Evolutionary conservation across 768 basidiomycete genomes (phyloP).

Genomic region (Leccinum aurantiacum): DNA sequence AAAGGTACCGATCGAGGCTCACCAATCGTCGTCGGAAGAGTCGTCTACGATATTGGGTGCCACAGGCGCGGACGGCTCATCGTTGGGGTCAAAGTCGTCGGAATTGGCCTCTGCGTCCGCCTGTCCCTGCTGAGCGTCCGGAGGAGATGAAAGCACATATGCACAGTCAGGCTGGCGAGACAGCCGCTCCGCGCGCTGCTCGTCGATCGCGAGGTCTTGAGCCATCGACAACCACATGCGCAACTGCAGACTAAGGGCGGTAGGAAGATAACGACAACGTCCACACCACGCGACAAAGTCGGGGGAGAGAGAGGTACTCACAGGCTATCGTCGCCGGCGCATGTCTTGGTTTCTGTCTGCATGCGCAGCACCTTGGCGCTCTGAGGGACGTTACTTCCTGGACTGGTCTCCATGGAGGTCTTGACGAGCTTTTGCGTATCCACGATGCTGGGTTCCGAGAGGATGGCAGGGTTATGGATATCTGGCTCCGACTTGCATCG

Average conservation of each 20-base stretch:
- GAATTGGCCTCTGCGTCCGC: too few relatives aligned
- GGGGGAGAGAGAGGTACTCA: conserved; percentile 25
- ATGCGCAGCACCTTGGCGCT: conserved; percentile 38
- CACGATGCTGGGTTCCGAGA: conserved; percentile 38
- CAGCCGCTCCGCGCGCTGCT: conserved; percentile 35
- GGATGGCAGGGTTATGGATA: background rate
- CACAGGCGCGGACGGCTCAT: too few relatives aligned
- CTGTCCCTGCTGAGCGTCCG: background rate
- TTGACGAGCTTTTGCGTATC: conserved; percentile 41
- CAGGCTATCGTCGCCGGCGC: conserved; percentile 55
- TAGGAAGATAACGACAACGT: background rate
- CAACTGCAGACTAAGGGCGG: conserved; percentile 37
- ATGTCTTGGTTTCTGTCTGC: conserved; percentile 37
- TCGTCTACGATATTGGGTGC: too few relatives aligned
- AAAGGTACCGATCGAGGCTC: background rate
- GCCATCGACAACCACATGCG: conserved; percentile 49
- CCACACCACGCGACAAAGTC: background rate
- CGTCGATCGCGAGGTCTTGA: conserved; percentile 45
- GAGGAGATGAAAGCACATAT: conserved; percentile 16
- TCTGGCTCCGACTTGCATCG: conserved; percentile 4
- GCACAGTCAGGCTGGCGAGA: conserved; percentile 14
- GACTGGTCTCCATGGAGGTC: conserved; percentile 38
- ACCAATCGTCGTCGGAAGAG: too few relatives aligned
- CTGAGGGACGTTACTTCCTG: conserved; percentile 25
- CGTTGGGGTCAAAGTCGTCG: too few relatives aligned